phyloP scores from a whole-genome alignment of 1,284 basidiomycete genomes.

The Ganoderma lucidum region DNA sequence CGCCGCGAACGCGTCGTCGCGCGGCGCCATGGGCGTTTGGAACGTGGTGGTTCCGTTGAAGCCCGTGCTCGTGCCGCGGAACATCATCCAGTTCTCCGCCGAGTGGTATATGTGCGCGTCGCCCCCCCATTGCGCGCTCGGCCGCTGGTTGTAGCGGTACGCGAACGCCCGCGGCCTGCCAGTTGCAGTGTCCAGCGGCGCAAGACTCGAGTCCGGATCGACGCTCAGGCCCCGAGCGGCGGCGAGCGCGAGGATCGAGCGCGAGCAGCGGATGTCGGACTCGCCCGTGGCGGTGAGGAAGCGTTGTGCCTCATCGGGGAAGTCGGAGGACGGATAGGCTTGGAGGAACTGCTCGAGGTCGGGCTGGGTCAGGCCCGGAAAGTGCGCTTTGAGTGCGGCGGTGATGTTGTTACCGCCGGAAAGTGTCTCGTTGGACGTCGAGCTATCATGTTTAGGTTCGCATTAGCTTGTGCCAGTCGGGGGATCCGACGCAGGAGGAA shows the following conservation, averaged over 20 bases:
- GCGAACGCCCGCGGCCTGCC: slow-evolving; percentile 49
- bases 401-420: slow-evolving; percentile 48
- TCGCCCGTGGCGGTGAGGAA: slow-evolving; percentile 58
- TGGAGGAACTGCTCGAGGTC: slow-evolving; percentile 49
- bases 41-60: slow-evolving; percentile 56
- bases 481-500: background rate
- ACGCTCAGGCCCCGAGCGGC: slow-evolving; percentile 35
- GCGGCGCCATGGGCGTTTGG: slow-evolving; percentile 45
- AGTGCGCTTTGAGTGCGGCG: slow-evolving; percentile 48
- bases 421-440: slow-evolving; percentile 65
- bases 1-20: slow-evolving; percentile 55
- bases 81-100: slow-evolving; percentile 73
- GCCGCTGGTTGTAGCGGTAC: slow-evolving; percentile 65
- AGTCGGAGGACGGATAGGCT: slow-evolving; percentile 51
- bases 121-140: slow-evolving; percentile 48
- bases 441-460: slow-evolving; percentile 39
- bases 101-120: slow-evolving; percentile 53
- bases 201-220: too few species aligned
- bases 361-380: slow-evolving; percentile 51
- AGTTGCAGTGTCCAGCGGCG: too few species aligned
- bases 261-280: slow-evolving; percentile 54
- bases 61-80: slow-evolving; percentile 66
- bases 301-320: slow-evolving; percentile 48
- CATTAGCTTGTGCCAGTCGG: background rate
- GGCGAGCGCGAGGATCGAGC: slow-evolving; percentile 54